Evolutionary conservation across 1,284 basidiomycete species (phyloP).

Genomic region (Moesziomyces globuligerus): DNA sequence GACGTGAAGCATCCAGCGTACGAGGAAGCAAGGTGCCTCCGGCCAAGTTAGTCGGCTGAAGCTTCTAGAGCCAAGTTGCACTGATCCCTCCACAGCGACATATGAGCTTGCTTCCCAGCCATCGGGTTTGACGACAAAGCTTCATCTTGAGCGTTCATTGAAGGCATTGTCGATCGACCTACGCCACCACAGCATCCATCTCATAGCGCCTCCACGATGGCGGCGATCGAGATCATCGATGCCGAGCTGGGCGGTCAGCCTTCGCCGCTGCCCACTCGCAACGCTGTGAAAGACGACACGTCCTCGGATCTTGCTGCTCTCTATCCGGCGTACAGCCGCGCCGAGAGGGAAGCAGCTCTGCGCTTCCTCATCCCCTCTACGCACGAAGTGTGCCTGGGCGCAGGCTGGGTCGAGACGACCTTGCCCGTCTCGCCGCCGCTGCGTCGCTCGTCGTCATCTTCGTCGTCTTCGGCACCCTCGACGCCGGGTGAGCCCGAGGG

Average conservation of each 20-base stretch:
- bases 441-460: constrained; percentile 15
- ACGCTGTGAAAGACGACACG: background rate
- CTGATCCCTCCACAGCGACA: too few species aligned
- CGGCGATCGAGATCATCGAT: constrained; percentile 41
- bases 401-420: constrained; percentile 39
- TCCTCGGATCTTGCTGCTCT: constrained; percentile 1
- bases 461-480: constrained; percentile 15
- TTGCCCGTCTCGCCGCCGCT: background rate
- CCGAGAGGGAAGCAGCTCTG: constrained; percentile 34
- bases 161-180: too few species aligned
- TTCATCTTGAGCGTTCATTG: background rate
- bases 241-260: constrained; percentile 26
- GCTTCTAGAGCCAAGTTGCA: too few species aligned
- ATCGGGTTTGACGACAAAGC: background rate
- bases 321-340: constrained; percentile 19
- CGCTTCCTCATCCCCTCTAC: constrained; percentile 29
- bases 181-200: too few species aligned
- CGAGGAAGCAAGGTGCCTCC: too few species aligned
- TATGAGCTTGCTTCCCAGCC: too few species aligned
- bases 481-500: background rate
- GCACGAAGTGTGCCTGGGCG: constrained; percentile 46
- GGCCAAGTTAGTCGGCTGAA: too few species aligned
- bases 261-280: background rate
- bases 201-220: constrained; percentile 19
- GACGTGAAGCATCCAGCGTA: too few species aligned